Evolutionary conservation across 257 asterid species (phyloP), one percentile per base, ranked within the genome.

Genomic region (Penstemon davidsonii): DNA sequence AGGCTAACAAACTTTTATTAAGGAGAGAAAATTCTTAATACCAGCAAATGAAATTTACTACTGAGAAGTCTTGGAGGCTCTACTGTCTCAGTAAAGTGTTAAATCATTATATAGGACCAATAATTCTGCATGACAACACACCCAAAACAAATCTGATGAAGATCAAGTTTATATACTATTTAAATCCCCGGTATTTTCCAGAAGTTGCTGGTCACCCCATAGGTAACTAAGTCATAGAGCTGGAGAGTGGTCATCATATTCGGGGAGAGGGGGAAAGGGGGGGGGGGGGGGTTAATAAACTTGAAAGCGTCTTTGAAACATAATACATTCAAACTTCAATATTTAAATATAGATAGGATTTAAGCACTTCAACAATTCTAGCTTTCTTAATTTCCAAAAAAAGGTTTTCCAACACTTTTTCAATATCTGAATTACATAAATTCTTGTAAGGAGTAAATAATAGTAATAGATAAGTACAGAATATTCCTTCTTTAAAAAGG

Each of bases 301-400:
- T 15, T 15, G 18, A 15, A 15, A 15, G 18, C 18, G 18, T 15
- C 18, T 15, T 15, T 15, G 18, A 15, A 15, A 15, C 18, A 15
- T 15, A 15, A 15, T 15, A 15, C 18, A 15, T 15, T 15, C 18
- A 15, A 15, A 15, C 18, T 15, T 15, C 18, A 15, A 15, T 15
- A 6, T 8, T n/a, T 4, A 61, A 47, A 6, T 43, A 41, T 5
- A 42, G 66, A 18, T 13, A 7, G 33, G 33, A 57, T 37, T 57
- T 57, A 68, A 47, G 59, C 33, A 49, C 36, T 13, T 49, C 43
- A 38, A 47, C 43, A 46, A 69, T 19, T 53, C 44, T 64, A 53
- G 45, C 53, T 8, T 15, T 57, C 56, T 67, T 19, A 65, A 36
- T 49, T 5, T 65, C 7, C 7, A 39, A 33, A 49, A 36, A 72